Evolutionary conservation across 169 alveolate genomes (phyloP).

Genomic region (Plasmodium ovale): DNA sequence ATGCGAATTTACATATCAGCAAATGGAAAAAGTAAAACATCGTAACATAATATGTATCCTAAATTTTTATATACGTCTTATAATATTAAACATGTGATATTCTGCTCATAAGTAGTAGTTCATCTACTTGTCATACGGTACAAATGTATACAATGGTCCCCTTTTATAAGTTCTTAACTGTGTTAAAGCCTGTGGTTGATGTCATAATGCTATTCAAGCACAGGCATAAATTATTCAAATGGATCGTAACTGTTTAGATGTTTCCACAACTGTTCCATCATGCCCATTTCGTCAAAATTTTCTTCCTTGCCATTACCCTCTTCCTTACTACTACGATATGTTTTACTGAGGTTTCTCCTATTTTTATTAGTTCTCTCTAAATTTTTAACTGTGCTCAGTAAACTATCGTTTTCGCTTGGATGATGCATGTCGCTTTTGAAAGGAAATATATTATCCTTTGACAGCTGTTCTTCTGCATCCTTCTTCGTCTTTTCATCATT

Average conservation of each 20-base stretch:
- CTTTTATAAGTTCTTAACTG: no score
- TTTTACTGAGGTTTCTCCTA: background rate
- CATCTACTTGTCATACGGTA: no score
- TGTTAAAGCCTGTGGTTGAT: no score
- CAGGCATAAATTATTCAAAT: slow-evolving; percentile 8
- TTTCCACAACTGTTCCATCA: slow-evolving; percentile 51
- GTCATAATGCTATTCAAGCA: no score
- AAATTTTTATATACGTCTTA: no score
- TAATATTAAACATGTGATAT: no score
- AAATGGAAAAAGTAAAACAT: no score
- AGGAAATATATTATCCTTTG: background rate
- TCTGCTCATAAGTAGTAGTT: no score
- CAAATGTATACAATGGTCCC: no score
- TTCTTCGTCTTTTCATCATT: background rate
- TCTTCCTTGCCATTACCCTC: background rate
- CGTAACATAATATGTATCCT: no score
- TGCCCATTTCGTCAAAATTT: slow-evolving; percentile 52
- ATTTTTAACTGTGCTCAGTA: background rate
- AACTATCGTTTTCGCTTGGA: slow-evolving; percentile 2
- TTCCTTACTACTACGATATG: background rate
- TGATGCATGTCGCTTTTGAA: background rate
- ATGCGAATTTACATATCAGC: no score
- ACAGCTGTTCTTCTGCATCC: background rate
- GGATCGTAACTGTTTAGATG: slow-evolving; percentile 70
- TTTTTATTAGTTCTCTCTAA: background rate